Evolutionary conservation across 108 stramenopile species (phyloP).

Genomic region (Discostella stelligeroides): DNA sequence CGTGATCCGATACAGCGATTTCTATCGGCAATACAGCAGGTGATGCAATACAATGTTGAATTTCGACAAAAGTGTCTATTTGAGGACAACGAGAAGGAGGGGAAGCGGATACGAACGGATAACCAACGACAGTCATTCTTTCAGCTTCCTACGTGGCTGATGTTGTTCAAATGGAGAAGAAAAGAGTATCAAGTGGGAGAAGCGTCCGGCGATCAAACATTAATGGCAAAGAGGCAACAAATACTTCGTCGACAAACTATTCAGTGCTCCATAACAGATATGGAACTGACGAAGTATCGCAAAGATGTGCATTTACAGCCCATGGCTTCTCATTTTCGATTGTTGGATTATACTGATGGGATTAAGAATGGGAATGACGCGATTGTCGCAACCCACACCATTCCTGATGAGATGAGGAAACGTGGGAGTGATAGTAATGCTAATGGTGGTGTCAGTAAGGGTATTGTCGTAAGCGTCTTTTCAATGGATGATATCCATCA

Average conservation of each 20-base stretch:
- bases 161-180: too few relatives aligned
- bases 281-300: conserved; percentile 22
- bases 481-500: conserved; percentile 15
- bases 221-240: background rate
- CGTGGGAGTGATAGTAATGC: too few relatives aligned
- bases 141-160: too few relatives aligned
- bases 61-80: conserved; percentile 25
- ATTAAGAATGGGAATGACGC: too few relatives aligned
- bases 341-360: conserved; percentile 15
- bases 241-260: conserved; percentile 8
- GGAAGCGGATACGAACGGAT: background rate
- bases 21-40: conserved; percentile 27
- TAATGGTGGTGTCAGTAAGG: background rate
- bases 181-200: too few relatives aligned
- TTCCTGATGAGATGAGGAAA: background rate
- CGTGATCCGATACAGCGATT: conserved; percentile 43
- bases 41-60: conserved; percentile 34
- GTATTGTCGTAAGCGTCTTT: conserved; percentile 22
- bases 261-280: conserved; percentile 24
- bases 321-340: conserved; percentile 34
- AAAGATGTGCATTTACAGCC: conserved; percentile 31
- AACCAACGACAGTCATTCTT: too few relatives aligned
- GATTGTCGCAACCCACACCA: background rate
- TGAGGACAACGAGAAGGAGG: background rate
- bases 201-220: too few relatives aligned